Evolutionary conservation across 1,139 yeast species (phyloP), one percentile per base, ranked within the genome.

Genomic region (Magnusiomyces fungicola): DNA sequence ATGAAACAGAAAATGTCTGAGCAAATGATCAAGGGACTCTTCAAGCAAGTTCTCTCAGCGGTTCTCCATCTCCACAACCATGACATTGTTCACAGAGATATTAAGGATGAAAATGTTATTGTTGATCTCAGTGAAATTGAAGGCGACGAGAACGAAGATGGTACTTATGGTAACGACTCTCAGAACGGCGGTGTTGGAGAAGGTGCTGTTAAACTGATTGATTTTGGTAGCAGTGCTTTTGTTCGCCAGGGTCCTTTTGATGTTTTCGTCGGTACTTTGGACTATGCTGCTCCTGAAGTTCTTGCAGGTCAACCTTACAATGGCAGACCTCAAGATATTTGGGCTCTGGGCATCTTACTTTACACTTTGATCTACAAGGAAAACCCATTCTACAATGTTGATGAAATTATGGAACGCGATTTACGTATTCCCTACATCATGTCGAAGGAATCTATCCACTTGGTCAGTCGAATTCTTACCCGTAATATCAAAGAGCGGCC

Each of bases 241-340:
- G 78, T 81, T 22, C 80, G 78, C 56, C 90, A 83, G 67, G 97
- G 97, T 0, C 97, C 97, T 2, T 92, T 90, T 68, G 96, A 90
- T 60, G 96, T 90, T 10, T 92, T 92, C 69, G 97, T 92, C 1
- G 98, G 98, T 1, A 92, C 98, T 0, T 81, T 92, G 39, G 97
- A 92, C 65, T 92, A 90, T 65, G 97, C 97, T 0, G 94, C 97
- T 0, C 97, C 98, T 0, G 98, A 92, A 66, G 96, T 92, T 0
- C 72, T 92, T 33, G 76, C 82, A 48, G 98, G 97, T 7, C 82
- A 81, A 53, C 83, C 89, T 29, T 92, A 92, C 62, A 87, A 80
- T 51, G 98, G 98, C 21, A 83, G 79, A 63, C 92, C 96, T 0
- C 98, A 92, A 65, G 98, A 92, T 66, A 81, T 90, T 1, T 92